Evolutionary conservation across 768 basidiomycete species (phyloP), one percentile per base, ranked within the genome.

Genomic region (Trametes sanguinea): DNA sequence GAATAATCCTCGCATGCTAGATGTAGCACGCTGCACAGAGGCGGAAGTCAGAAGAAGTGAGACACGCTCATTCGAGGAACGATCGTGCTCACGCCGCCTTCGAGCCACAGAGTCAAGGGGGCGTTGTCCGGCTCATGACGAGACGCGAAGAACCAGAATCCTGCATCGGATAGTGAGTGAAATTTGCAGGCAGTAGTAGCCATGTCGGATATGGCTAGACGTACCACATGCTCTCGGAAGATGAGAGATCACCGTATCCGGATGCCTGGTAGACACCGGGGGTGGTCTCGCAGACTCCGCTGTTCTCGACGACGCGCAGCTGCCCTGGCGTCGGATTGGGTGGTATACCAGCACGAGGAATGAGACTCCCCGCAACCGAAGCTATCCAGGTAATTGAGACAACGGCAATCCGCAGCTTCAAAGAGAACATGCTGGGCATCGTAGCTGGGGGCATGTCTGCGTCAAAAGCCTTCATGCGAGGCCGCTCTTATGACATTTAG

Each of bases 71-170:
- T 22, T 22, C 22, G 22, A 22, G 22, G 22, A 10, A 30, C 22
- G 14, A 33, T 13, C 6, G 35, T 37, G 68, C 74, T 64, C 54
- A 78, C 76, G 22, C 74, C 76, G 27, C 86, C 86, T 70, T 88
- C 87, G 61, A 88, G 83, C 87, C 86, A 88, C 4, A 87, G 74
- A 11, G 82, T 77, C 22, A 89, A 76, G n/a, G 86, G 86, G 0
- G 85, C 86, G 0, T 78, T 84, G 32, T 78, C 79, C 0, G 85
- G 79, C 67, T 84, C 83, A 30, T 82, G 81, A 11, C 86, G 81
- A 0, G 86, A 79, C 7, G 76, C 85, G 67, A 88, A 88, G 75
- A 84, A 87, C 84, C 85, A 87, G 75, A 87, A 88, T n/a, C 81
- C 85, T 86, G 5, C 46, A 10, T 43, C 6, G 17, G 29, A 6